Conservation (phyloP, 805 yeast genomes). For the Isabelozyma heimii region DNA sequence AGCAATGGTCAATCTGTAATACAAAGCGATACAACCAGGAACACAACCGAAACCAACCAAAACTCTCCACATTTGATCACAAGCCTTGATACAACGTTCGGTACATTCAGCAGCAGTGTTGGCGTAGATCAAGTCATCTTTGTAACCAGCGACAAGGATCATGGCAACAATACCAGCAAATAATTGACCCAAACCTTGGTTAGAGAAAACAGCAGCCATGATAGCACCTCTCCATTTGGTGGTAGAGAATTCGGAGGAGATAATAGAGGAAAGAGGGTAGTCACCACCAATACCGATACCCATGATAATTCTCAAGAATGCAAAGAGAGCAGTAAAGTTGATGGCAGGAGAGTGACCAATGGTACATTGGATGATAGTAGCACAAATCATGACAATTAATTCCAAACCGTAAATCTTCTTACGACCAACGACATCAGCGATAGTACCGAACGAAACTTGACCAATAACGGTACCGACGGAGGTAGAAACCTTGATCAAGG, state of each 20-base stretch:
- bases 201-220: slow-evolving; percentile 94
- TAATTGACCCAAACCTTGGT: slow-evolving; percentile 96
- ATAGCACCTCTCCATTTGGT: slow-evolving; percentile 98
- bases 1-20: slow-evolving; percentile 90
- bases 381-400: slow-evolving; percentile 77
- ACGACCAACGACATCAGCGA: slow-evolving; percentile 83
- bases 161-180: slow-evolving; percentile 83
- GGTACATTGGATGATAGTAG: slow-evolving; percentile 75
- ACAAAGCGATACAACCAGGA: slow-evolving; percentile 81
- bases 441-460: slow-evolving; percentile 78
- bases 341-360: slow-evolving; percentile 71
- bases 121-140: slow-evolving; percentile 53
- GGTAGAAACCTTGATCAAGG: slow-evolving; percentile 81
- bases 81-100: slow-evolving; percentile 65
- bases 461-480: slow-evolving; percentile 94
- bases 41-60: slow-evolving; percentile 86
- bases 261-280: slow-evolving; percentile 90
- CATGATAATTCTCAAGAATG: slow-evolving; percentile 79
- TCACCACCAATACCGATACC: slow-evolving; percentile 99
- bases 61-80: slow-evolving; percentile 95
- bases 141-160: slow-evolving; percentile 74
- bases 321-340: slow-evolving; percentile 68
- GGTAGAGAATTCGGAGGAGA: slow-evolving; percentile 88
- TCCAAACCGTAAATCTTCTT: slow-evolving; percentile 85
- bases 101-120: slow-evolving; percentile 59